These are phyloP conservation scores for Acorus gramineus DNA, from an alignment of 106 monocot genomes.

Conservation along the genomic window DNA sequence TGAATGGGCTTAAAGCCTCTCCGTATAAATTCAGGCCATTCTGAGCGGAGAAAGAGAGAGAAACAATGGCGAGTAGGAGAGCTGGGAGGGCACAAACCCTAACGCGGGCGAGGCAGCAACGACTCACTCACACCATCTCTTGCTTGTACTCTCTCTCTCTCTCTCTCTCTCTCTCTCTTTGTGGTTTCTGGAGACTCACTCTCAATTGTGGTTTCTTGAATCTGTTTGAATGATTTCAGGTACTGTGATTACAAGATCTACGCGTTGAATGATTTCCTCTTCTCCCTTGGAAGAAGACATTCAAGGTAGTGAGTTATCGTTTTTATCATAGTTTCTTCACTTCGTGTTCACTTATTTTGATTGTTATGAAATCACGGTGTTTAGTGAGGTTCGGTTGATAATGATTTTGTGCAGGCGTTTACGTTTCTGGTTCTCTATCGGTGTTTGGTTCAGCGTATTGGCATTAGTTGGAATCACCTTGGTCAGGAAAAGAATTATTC, in stretches of 20 bases:
- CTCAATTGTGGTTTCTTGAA: neutral
- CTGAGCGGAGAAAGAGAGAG: neutral
- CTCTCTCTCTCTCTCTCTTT: neutral
- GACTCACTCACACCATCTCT: constrained; percentile 10
- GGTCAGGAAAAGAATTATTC: constrained; percentile 16
- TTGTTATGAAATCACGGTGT: neutral
- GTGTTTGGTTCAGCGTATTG: constrained; percentile 22
- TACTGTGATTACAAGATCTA: constrained; percentile 35
- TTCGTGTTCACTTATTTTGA: neutral
- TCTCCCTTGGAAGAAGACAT: constrained; percentile 20
- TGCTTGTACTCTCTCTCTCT: constrained; percentile 13
- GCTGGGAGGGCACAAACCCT: neutral
- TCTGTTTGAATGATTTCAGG: constrained; percentile 10
- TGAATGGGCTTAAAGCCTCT: too few relatives aligned
- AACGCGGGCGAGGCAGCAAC: neutral
- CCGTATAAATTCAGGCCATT: neutral
- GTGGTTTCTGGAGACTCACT: neutral
- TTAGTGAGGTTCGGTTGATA: too few relatives aligned
- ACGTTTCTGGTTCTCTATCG: constrained; percentile 44
- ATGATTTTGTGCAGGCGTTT: constrained; percentile 18
- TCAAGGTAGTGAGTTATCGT: constrained; percentile 10
- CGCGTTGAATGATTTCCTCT: constrained; percentile 20
- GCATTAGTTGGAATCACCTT: constrained; percentile 26
- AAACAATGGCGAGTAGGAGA: constrained; percentile 8
- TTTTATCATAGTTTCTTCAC: neutral